A percentile compares a stretch with the other conserved stretches of the same genome.
phyloP scores from a whole-genome alignment of 1,139 yeast genomes.

The Saccharomycopsis crataegensis region DNA sequence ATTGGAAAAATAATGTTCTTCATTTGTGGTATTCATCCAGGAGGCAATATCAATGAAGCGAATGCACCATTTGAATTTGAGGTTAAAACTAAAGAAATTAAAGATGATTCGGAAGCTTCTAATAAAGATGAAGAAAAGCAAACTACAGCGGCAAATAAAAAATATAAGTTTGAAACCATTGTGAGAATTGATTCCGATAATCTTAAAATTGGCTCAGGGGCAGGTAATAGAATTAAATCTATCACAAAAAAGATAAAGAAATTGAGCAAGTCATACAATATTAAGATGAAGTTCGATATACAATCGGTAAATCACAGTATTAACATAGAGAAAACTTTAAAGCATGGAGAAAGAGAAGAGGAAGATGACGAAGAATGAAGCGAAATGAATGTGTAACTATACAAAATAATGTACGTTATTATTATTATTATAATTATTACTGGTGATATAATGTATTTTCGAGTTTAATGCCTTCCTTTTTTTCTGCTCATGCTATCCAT shows the following conservation, averaged over 20 bases:
- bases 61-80: conserved; percentile 37
- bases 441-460: neutral
- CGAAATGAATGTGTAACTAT: neutral
- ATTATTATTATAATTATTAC: neutral
- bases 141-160: conserved; percentile 5
- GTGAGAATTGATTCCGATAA: conserved; percentile 43
- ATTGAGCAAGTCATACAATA: conserved; percentile 29
- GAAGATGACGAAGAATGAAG: conserved; percentile 3
- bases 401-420: neutral
- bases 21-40: conserved; percentile 68
- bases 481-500: neutral
- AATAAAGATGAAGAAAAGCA: conserved; percentile 24
- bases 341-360: conserved; percentile 6
- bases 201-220: conserved; percentile 47
- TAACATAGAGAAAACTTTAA: neutral
- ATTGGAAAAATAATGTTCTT: conserved; percentile 64
- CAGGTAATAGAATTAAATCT: conserved; percentile 43
- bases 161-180: conserved; percentile 33
- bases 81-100: conserved; percentile 27
- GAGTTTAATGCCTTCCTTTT: neutral
- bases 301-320: neutral
- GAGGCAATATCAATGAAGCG: conserved; percentile 55
- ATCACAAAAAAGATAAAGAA: conserved; percentile 46
- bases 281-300: conserved; percentile 35
- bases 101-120: conserved; percentile 20